Evolutionary conservation across 306 rosid genomes (phyloP).

Genomic region (Rosa rugosa): DNA sequence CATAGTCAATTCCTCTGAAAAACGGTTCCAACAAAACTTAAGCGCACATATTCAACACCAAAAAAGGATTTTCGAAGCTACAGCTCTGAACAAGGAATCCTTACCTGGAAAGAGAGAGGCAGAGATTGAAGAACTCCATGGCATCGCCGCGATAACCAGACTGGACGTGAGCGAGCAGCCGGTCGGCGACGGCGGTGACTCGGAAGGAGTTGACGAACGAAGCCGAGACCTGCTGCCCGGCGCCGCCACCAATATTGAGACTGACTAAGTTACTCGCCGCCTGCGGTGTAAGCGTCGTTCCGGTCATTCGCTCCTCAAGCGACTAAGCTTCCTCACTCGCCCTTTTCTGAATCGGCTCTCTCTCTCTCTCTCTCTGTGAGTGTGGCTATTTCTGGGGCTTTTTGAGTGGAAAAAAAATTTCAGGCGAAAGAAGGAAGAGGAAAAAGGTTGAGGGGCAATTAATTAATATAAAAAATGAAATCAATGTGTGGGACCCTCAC

Average conservation of each 20-base stretch:
- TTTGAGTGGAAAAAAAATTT: no score
- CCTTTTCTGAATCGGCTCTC: neutral
- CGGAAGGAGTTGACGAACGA: constrained; percentile 40
- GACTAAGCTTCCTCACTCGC: neutral
- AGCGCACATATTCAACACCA: neutral
- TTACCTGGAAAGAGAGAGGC: constrained; percentile 65
- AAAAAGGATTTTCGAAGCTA: neutral
- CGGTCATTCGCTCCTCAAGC: constrained; percentile 11
- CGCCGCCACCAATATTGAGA: neutral
- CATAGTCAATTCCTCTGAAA: constrained; percentile 73
- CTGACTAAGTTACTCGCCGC: neutral
- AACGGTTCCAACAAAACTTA: constrained; percentile 20
- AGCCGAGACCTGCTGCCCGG: constrained; percentile 8
- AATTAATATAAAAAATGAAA: no score
- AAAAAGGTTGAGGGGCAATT: no score
- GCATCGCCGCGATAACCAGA: constrained; percentile 29
- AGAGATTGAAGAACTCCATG: constrained; percentile 42
- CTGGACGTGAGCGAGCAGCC: constrained; percentile 32
- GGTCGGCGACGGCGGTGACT: constrained; percentile 33
- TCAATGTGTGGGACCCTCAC: no score
- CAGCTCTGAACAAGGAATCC: neutral
- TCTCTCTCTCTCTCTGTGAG: neutral
- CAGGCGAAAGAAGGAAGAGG: no score
- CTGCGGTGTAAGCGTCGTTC: constrained; percentile 17
- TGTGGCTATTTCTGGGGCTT: neutral